Conservation (phyloP, 2,329 filamentous ascomycete species). For the Aspergillus fumigatus region DNA sequence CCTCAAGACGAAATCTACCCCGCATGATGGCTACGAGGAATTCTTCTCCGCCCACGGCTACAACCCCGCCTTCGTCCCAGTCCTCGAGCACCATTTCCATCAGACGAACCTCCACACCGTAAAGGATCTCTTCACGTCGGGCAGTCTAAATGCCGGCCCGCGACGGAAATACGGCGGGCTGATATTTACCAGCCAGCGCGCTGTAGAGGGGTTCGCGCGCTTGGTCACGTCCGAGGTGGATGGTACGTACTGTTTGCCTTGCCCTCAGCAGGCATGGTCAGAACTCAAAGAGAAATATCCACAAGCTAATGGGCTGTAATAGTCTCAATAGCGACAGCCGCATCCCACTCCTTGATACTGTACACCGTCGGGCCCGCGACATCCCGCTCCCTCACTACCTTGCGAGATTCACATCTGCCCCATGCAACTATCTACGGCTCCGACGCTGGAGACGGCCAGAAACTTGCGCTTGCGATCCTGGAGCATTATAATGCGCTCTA, state of each 20-base stretch:
- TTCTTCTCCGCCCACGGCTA: constrained; percentile 36
- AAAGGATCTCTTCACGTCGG: constrained; percentile 32
- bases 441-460: constrained; percentile 80
- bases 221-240: constrained; percentile 29
- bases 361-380: constrained; percentile 49
- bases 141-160: constrained; percentile 19
- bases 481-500: constrained; percentile 60
- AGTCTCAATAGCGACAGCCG: constrained; percentile 5
- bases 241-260: constrained; percentile 18
- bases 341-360: constrained; percentile 30
- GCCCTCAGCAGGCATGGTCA: background rate
- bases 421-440: constrained; percentile 66
- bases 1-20: constrained; percentile 45
- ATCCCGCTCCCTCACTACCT: constrained; percentile 60
- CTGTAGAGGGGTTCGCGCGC: constrained; percentile 43
- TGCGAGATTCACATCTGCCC: constrained; percentile 43
- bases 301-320: background rate
- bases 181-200: constrained; percentile 48
- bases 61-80: constrained; percentile 41
- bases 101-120: constrained; percentile 31
- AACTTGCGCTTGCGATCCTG: constrained; percentile 72
- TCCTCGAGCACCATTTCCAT: constrained; percentile 43
- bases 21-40: constrained; percentile 43
- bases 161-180: constrained; percentile 40
- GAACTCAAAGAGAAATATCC: background rate